Conservation (phyloP, 345 rosid genomes). For the Trapa bicornis region DNA sequence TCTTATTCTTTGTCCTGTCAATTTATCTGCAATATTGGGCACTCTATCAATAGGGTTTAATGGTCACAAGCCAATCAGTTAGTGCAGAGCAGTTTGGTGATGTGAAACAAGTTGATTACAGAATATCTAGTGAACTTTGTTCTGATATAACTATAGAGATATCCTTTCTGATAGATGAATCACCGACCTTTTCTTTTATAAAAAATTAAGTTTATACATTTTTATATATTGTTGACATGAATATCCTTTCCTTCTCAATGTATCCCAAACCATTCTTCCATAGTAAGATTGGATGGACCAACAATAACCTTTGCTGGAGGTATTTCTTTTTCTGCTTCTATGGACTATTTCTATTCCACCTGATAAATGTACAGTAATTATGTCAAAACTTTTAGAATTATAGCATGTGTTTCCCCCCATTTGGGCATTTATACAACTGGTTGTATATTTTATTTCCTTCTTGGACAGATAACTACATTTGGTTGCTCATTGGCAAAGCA, state of each 20-base stretch:
- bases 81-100: neutral
- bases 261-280: neutral
- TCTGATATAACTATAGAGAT: neutral
- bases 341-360: neutral
- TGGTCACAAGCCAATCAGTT: neutral
- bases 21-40: neutral
- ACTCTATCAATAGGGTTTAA: neutral
- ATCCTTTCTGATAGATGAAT: neutral
- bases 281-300: neutral
- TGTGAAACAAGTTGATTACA: neutral
- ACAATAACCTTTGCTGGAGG: neutral
- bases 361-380: neutral
- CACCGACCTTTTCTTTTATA: neutral
- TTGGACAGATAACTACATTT: slow-evolving; percentile 69
- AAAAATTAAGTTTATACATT: neutral
- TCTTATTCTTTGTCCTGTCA: slow-evolving; percentile 5
- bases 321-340: neutral
- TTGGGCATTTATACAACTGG: neutral
- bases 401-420: neutral
- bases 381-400: neutral
- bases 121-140: neutral
- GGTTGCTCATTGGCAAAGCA: slow-evolving; percentile 97
- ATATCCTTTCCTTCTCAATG: neutral
- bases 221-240: neutral
- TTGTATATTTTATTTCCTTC: neutral